phyloP scores from a whole-genome alignment of 768 basidiomycete genomes.

The Cystofilobasidium ferigula region DNA sequence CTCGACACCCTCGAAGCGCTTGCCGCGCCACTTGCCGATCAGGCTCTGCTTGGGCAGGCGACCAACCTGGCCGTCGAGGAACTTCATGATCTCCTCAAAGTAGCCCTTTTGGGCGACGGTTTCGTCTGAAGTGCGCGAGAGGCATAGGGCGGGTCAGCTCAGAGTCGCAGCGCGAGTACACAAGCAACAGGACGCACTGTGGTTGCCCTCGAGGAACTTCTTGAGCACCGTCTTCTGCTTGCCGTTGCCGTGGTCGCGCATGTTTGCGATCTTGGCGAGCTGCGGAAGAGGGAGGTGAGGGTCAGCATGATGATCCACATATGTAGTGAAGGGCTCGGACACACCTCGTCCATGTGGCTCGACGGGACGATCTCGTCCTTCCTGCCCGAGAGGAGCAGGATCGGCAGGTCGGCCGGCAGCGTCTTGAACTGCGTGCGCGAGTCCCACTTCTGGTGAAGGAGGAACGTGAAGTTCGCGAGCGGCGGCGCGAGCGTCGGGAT shows the following conservation, averaged over 20 bases:
- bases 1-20: not conserved
- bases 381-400: slow-evolving; percentile 69
- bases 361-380: slow-evolving; percentile 63
- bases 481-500: slow-evolving; percentile 27
- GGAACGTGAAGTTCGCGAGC: slow-evolving; percentile 1
- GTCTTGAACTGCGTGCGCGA: slow-evolving; percentile 53
- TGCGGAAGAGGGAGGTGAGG: not conserved
- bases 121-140: slow-evolving; percentile 4
- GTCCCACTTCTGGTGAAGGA: slow-evolving; percentile 60
- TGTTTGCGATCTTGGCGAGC: slow-evolving; percentile 18
- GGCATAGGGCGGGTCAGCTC: not conserved
- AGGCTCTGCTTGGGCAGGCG: not conserved
- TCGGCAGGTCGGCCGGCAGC: slow-evolving; percentile 44
- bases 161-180: not conserved
- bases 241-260: slow-evolving; percentile 10
- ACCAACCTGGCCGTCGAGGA: slow-evolving; percentile 8
- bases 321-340: not conserved
- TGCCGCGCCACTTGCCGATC: not conserved
- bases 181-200: slow-evolving; percentile 10
- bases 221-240: slow-evolving; percentile 19
- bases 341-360: slow-evolving; percentile 59
- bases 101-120: slow-evolving; percentile 25
- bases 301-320: not conserved
- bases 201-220: slow-evolving; percentile 15
- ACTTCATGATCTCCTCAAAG: slow-evolving; percentile 22